Evolutionary conservation across 2,329 filamentous ascomycete species (phyloP), one percentile per base, ranked within the genome.

Genomic region (Fusarium chuoi): DNA sequence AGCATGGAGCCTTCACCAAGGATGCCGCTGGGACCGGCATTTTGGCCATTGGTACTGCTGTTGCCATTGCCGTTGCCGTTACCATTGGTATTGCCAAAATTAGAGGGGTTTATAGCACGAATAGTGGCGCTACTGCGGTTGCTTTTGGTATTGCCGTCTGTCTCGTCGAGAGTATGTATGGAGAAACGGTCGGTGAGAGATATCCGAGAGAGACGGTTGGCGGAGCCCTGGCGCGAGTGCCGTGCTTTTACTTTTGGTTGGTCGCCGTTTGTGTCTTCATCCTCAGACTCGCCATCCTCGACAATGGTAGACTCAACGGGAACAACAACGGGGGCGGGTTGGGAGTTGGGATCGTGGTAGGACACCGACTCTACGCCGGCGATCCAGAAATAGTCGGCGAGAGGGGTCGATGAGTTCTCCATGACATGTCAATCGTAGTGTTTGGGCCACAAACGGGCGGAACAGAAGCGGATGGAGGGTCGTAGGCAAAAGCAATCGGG

Each of bases 361-460:
- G 88, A 87, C 76, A 92, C 87, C 70, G 89, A 89, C 82, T 93
- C 91, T 82, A 93, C 87, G 78, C 91, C 91, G 75, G 91, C 91
- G 81, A 93, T 92, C 91, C 91, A 93, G 83, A 93, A 93, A 84
- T 93, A 93, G 82, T 93, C 91, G 82, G 91, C 91, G 81, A 93
- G 86, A 79, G 91, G 91, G 74, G 87, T 87, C 73, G 90, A 90
- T 68, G 89, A 86, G 83, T 82, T 85, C 80, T 90, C 89, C 89
- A 90, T 90, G 84, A 83, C 87, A 84, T 84, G 81, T 82, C 83
- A 83, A 78, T 78, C 75, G 76, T 75, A 65, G 71, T 39, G 58
- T 67, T 55, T 73, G 59, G 75, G 77, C 74, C 77, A 70, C 78
- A 68, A 61, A 59, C 70, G 73, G 75, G 69, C 75, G 57, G 44